Evolutionary conservation across 164 flowering plant species (phyloP), one percentile per base, ranked within the genome.

Genomic region (Malania oleifera): DNA sequence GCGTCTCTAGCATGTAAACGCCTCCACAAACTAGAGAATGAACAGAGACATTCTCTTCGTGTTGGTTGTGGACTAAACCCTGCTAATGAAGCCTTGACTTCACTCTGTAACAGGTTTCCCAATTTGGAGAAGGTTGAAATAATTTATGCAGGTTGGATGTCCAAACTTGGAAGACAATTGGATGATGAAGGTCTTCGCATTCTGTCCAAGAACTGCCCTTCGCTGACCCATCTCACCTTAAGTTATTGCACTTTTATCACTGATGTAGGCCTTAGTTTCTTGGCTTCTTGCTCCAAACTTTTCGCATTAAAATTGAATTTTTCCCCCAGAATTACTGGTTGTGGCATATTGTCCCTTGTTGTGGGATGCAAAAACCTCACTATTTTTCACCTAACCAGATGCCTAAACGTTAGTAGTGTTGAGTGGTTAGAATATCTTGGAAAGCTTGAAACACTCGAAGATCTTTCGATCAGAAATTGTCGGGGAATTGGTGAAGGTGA

Each of bases 381-480:
- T 6, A 31, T 63, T 27, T 83, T 89, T 39, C 95, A 90, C 61
- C 91, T 90, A 25, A 72, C 69, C n/a, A 73, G 83, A 20, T 90
- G 97, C 71, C 43, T 85, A 15, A 83, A 87, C 67, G 80, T 90
- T 20, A 80, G 71, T 47, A 82, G 84, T 27, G 77, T 75, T 56
- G 89, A 86, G 66, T 89, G 97, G 97, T 71, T 89, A 25, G 95
- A 83, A 54, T 83, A 79, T 70, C 77, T 83, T 60, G 95, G 95
- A 29, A 82, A 75, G 76, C 76, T 75, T 40, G 85, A 76, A 45
- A 74, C 67, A 9, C 68, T 86, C 12, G 82, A 83, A 68, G 91
- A 89, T 63, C 80, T 89, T 14, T 68, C 70, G 2, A 80, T 89
- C 29, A 83, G 74, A 71, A 84, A 86, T 61, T 89, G 96, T 59